Conservation (phyloP, 345 rosid genomes). For the Euphorbia lathyris region DNA sequence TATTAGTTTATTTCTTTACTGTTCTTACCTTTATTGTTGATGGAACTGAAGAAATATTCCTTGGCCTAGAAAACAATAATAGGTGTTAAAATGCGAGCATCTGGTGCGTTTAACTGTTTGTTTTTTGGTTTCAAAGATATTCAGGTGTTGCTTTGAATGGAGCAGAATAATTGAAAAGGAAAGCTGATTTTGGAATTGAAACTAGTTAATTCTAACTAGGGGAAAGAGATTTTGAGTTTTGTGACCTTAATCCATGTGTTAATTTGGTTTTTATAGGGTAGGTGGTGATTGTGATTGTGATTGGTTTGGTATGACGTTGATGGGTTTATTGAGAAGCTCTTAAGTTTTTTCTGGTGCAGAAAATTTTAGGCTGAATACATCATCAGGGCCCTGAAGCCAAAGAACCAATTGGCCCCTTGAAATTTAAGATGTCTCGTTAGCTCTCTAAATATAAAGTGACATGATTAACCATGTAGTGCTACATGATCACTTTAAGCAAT, state of each 20-base stretch:
- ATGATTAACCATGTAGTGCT: too few species aligned
- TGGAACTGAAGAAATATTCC: background rate
- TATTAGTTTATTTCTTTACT: background rate
- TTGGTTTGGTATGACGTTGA: background rate
- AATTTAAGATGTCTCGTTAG: too few species aligned
- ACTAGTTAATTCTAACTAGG: background rate
- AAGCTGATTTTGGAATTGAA: background rate
- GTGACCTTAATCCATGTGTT: slow-evolving; percentile 3
- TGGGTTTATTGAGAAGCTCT: slow-evolving; percentile 6
- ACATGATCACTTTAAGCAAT: too few species aligned
- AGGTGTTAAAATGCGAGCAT: too few species aligned
- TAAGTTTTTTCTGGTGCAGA: too few species aligned
- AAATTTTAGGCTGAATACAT: too few species aligned
- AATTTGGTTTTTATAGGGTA: background rate
- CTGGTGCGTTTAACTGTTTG: slow-evolving; percentile 42
- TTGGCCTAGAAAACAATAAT: background rate
- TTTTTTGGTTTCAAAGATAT: background rate
- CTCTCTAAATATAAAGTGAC: too few species aligned
- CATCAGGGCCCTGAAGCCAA: too few species aligned
- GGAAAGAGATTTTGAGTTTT: background rate
- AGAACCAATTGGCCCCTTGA: too few species aligned
- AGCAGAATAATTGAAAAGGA: background rate
- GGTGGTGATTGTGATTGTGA: background rate
- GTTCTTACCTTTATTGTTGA: background rate
- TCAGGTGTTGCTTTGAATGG: background rate